Evolutionary conservation across 495 filamentous ascomycete genomes (phyloP).

Genomic region (Extremus antarcticus): DNA sequence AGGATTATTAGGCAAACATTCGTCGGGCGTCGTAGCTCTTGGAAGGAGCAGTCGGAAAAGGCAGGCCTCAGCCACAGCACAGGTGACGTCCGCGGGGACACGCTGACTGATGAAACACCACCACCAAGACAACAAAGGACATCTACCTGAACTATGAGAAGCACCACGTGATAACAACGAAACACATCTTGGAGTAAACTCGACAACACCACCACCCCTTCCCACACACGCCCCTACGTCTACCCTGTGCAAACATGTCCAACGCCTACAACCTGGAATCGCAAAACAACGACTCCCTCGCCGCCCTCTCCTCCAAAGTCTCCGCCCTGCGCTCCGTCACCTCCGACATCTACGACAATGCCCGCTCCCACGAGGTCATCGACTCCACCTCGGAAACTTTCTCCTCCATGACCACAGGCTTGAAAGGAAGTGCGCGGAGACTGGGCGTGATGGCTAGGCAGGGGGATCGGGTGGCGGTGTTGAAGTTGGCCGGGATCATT

Average conservation of each 20-base stretch:
- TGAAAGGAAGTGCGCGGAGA: slow-evolving; percentile 80
- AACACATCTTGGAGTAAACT: no score
- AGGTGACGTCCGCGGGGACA: no score
- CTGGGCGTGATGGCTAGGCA: slow-evolving; percentile 82
- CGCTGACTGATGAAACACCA: no score
- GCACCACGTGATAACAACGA: no score
- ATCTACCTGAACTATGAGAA: no score
- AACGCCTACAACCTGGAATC: slow-evolving; percentile 91
- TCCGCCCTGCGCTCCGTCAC: slow-evolving; percentile 89
- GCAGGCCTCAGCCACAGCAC: no score
- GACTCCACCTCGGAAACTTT: slow-evolving; percentile 65
- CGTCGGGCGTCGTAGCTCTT: no score
- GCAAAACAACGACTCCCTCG: slow-evolving; percentile 94
- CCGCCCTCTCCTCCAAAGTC: slow-evolving; percentile 81
- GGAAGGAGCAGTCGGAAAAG: no score
- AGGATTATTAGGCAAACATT: no score
- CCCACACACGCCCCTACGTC: background rate
- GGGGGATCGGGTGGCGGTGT: slow-evolving; percentile 80
- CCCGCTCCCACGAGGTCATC: slow-evolving; percentile 72
- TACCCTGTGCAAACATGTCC: slow-evolving; percentile 49
- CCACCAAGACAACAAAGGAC: no score
- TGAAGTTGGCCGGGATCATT: slow-evolving; percentile 80
- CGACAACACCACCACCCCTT: background rate
- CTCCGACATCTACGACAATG: slow-evolving; percentile 96
- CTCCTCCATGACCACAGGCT: slow-evolving; percentile 50